phyloP scores from a whole-genome alignment of 2,329 filamentous ascomycete genomes.

The Cercospora sojina region DNA sequence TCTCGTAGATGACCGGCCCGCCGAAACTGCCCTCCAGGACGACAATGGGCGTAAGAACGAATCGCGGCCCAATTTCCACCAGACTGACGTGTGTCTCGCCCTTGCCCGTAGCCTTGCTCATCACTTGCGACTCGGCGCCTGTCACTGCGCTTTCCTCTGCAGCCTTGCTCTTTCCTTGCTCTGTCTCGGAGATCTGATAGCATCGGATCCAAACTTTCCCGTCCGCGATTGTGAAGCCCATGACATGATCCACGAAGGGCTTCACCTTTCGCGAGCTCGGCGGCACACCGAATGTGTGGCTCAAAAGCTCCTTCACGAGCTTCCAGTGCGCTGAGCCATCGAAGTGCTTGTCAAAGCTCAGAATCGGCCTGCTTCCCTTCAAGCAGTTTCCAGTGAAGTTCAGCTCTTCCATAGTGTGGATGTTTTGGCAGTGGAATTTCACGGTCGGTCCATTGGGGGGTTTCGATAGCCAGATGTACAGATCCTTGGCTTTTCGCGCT shows the following conservation, averaged over 20 bases:
- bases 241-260: constrained; percentile 93
- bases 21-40: constrained; percentile 95
- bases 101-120: constrained; percentile 41
- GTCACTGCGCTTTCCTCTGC: constrained; percentile 35
- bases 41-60: constrained; percentile 90
- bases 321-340: constrained; percentile 67
- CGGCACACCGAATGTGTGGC: constrained; percentile 88
- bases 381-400: constrained; percentile 97
- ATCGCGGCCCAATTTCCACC: constrained; percentile 89
- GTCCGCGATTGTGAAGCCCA: constrained; percentile 86
- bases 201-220: constrained; percentile 95
- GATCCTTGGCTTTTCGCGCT: constrained; percentile 87
- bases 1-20: constrained; percentile 95
- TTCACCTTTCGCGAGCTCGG: constrained; percentile 85
- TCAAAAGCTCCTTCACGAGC: constrained; percentile 85
- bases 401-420: constrained; percentile 95
- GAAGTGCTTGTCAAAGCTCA: constrained; percentile 89
- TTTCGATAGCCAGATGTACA: constrained; percentile 92
- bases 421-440: constrained; percentile 70
- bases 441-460: constrained; percentile 78
- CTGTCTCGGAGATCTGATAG: constrained; percentile 87
- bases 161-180: constrained; percentile 57
- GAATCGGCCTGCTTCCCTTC: constrained; percentile 84
- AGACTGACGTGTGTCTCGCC: constrained; percentile 73
- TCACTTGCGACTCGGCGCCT: constrained; percentile 43